These are phyloP conservation scores for Alternaria metachromatica DNA, from an alignment of 2,329 filamentous ascomycete species.

Conservation along the genomic window DNA sequence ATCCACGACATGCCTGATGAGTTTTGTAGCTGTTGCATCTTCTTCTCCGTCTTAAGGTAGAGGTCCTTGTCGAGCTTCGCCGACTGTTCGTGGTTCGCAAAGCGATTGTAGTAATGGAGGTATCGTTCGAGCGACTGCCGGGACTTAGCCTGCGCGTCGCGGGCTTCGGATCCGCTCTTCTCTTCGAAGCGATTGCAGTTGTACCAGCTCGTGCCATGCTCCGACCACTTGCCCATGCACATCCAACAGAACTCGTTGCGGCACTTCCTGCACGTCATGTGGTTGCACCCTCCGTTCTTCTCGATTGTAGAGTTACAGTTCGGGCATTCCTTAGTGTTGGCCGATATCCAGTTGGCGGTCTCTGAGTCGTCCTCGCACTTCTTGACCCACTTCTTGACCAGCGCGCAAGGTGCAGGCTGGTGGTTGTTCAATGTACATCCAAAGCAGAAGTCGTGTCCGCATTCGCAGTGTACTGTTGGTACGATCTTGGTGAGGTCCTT, in stretches of 20 bases:
- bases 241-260: slow-evolving; percentile 99
- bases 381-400: slow-evolving; percentile 96
- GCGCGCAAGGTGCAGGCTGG: slow-evolving; percentile 86
- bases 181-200: slow-evolving; percentile 98
- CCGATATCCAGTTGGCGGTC: slow-evolving; percentile 99
- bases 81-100: slow-evolving; percentile 98
- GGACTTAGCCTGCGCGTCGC: slow-evolving; percentile 90
- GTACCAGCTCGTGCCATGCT: slow-evolving; percentile 99
- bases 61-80: slow-evolving; percentile 96
- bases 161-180: slow-evolving; percentile 88
- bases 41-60: slow-evolving; percentile 95
- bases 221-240: slow-evolving; percentile 99
- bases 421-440: slow-evolving; percentile 90
- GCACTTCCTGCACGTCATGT: slow-evolving; percentile 97
- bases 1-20: slow-evolving; percentile 98
- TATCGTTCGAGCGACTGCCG: slow-evolving; percentile 94
- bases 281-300: slow-evolving; percentile 97
- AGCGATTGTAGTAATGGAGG: slow-evolving; percentile 98
- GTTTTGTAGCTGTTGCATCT: slow-evolving; percentile 96
- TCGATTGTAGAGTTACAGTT: slow-evolving; percentile 97
- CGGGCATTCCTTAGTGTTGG: slow-evolving; percentile 97
- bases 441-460: slow-evolving; percentile 91
- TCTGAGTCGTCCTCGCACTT: slow-evolving; percentile 99
- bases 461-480: slow-evolving; percentile 85
- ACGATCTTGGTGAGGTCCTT: slow-evolving; percentile 85